A percentile compares a stretch with the other conserved stretches of the same genome.
phyloP scores from a whole-genome alignment of 176 grass and related monocot genomes.

The Cenchrus purpureus region DNA sequence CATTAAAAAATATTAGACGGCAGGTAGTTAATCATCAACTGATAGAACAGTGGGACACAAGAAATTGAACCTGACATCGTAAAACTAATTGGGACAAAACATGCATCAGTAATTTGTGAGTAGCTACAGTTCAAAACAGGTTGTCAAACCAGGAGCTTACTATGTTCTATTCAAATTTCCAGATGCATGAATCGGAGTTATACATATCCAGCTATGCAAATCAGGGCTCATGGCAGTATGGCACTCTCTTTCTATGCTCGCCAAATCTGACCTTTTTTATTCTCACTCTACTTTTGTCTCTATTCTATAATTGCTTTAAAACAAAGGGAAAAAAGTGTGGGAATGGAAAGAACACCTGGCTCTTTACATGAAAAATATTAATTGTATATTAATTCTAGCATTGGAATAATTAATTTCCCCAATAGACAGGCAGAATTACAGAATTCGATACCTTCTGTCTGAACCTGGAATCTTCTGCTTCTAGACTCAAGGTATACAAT shows the following conservation, averaged over 20 bases:
- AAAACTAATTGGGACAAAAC: background rate
- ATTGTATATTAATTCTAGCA: background rate
- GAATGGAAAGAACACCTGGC: background rate
- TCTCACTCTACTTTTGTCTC: background rate
- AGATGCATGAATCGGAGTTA: background rate
- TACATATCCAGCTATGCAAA: background rate
- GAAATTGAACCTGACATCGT: background rate
- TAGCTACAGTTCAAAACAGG: background rate
- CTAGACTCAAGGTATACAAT: no score
- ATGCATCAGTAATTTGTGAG: no score
- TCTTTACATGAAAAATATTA: background rate
- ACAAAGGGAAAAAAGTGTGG: background rate
- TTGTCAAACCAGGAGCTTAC: no score
- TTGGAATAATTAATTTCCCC: constrained; percentile 16
- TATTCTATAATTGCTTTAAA: background rate
- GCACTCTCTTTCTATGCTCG: background rate
- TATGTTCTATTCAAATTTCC: no score
- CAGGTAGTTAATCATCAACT: background rate
- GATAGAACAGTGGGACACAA: no score
- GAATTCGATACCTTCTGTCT: constrained; percentile 21
- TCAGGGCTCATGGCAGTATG: background rate
- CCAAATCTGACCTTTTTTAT: background rate
- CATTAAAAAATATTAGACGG: background rate
- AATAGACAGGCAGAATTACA: background rate
- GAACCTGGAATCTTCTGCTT: no score